Base-by-base conservation (phyloP, 192 early-diverging fungal genomes). In the Helicostylum pulchrum region DNA sequence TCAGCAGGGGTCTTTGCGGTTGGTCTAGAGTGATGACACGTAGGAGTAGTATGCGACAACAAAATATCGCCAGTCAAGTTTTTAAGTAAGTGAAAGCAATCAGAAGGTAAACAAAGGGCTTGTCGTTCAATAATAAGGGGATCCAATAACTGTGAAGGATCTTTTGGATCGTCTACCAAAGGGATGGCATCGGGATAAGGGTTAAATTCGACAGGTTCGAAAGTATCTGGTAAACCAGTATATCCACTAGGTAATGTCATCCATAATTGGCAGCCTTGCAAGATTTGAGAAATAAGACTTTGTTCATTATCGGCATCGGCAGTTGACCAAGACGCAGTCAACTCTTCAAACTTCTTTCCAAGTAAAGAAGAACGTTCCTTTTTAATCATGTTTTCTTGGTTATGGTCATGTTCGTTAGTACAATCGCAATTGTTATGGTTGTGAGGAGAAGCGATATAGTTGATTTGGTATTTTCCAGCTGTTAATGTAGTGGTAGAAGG, bases 41-140 rank as follows among this genome's bases (percentile, higher is more conserved):
- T 85, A 19, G 87, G 85, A 57, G 86, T 78, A 66, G 83, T 81
- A 67, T 91, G 89, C n/a, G 85, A 80, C 9, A 87, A 79, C 47
- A 86, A 77, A 4, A 75, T 51, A 61, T 88, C 86, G 23, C 74
- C 80, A 21, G 85, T 89, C 54, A 90, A 78, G 57, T 86, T 82
- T 53, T 87, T 88, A 30, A 92, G 67, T 34, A 88, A 67, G 46
- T 82, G 84, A 53, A 90, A 92, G 39, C 73, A 70, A 6, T 85
- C 73, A 10, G 82, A 82, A 4, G 83, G 79, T 53, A 92, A 73
- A 46, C 83, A 75, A 42, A 88, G 77, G n/a, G 78, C 74, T 45
- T 81, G 77, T 54, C 85, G 83, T 45, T 89, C 84, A 59, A 90
- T 83, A 14, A 85, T 76, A 51, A 91, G 73, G 5, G 82, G 81